Conservation (phyloP, 2,329 filamentous ascomycete genomes). For the Lasiodiplodia citricola region DNA sequence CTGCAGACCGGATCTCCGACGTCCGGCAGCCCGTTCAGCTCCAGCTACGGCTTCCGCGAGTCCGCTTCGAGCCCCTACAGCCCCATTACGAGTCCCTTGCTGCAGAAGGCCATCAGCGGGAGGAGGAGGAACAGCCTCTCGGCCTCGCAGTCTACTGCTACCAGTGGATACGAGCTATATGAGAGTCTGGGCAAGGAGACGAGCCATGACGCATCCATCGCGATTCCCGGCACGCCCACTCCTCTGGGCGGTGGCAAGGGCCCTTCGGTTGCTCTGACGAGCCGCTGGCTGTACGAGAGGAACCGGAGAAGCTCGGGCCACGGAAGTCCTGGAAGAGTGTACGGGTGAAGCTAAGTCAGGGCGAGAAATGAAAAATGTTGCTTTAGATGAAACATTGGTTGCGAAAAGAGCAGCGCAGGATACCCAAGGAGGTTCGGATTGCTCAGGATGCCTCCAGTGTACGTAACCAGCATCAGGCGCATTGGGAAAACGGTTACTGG, state of each 20-base stretch:
- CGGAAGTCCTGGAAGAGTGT: conserved; percentile 13
- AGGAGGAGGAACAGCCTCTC: conserved; percentile 52
- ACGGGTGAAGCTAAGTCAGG: not conserved
- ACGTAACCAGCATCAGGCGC: conserved; percentile 9
- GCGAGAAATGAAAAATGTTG: not conserved
- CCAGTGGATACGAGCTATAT: conserved; percentile 47
- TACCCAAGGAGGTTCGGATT: conserved; percentile 3
- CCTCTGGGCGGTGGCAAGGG: conserved; percentile 60
- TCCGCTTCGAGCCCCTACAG: conserved; percentile 40
- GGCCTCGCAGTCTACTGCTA: conserved; percentile 1
- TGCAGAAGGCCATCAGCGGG: conserved; percentile 69
- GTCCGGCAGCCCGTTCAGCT: conserved; percentile 41
- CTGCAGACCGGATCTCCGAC: conserved; percentile 51
- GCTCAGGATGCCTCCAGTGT: not conserved
- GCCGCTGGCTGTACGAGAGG: conserved; percentile 93
- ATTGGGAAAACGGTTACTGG: conserved; percentile 6
- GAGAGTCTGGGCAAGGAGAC: conserved; percentile 39
- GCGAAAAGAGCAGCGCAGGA: not conserved
- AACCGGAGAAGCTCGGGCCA: conserved; percentile 58
- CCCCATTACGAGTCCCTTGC: conserved; percentile 52
- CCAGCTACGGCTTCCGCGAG: conserved; percentile 3
- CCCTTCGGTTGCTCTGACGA: conserved; percentile 80
- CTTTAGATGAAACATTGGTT: not conserved
- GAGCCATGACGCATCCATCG: conserved; percentile 44
- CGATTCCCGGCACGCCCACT: conserved; percentile 68